Evolutionary conservation across 306 rosid genomes (phyloP), one percentile per base, ranked within the genome.

Genomic region (Quercus engelmannii): DNA sequence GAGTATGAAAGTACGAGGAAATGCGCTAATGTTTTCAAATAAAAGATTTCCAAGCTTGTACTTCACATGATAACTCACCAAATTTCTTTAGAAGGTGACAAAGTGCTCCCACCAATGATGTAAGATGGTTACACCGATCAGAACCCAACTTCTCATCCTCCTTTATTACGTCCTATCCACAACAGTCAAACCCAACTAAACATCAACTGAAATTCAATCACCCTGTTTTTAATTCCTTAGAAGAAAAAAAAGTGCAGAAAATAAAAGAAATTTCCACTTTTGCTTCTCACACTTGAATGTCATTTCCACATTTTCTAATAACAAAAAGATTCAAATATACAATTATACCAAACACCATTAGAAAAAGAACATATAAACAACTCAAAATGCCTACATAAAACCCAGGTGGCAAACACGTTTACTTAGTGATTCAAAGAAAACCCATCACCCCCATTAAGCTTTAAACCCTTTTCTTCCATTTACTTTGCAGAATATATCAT

Each of bases 41-140:
- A 57, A 54, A 73, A 71, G 59, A 61, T 20, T 73, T 73, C 64
- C 26, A 73, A 64, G 28, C 58, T 21, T 46, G 73, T 68, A 67
- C 69, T 76, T 41, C 5, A 25, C 14, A 81, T 5, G 35, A 28
- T 25, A 74, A 81, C 90, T 80, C 79, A 84, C 98, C 94, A 65
- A 79, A 81, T 83, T 87, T 89, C 83, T 90, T 90, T 18, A 94
- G 67, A 68, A 94, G 92, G 84, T 92, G 92, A 80, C 97, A 90
- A 76, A 85, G 88, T 18, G 96, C 92, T 19, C 86, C 87, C 21
- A 85, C 83, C 76, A 89, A 69, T 10, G 96, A 89, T 51, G 83
- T 76, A 74, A 89, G 75, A 76, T 86, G 76, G 58, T 69, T 82
- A 56, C 82, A 77, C 78, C 82, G 79, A 84, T 89, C 89, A 35